Conservation (phyloP, 106 monocot genomes). For the Dendrobium catenatum region DNA sequence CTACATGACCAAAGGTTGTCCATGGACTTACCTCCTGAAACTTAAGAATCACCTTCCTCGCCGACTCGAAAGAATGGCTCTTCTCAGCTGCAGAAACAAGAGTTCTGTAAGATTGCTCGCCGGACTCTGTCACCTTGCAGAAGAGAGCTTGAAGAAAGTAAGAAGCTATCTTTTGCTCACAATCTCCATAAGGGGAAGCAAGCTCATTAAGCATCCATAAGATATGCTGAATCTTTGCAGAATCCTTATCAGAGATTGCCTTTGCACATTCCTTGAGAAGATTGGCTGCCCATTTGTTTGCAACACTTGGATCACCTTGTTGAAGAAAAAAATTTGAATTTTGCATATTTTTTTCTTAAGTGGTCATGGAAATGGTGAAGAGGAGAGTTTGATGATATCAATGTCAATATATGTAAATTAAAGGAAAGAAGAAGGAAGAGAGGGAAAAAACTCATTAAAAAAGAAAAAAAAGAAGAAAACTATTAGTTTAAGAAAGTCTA, state of each 20-base stretch:
- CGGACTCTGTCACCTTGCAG: slow-evolving; percentile 33
- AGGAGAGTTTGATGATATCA: not conserved
- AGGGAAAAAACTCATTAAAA: not conserved
- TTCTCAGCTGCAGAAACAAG: slow-evolving; percentile 24
- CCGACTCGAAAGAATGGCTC: slow-evolving; percentile 32
- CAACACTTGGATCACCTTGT: not conserved
- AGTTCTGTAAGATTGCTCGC: slow-evolving; percentile 23
- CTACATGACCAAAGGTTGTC: slow-evolving; percentile 56
- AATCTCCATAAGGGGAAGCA: slow-evolving; percentile 39
- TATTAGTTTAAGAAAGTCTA: not conserved
- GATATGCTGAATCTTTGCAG: slow-evolving; percentile 25
- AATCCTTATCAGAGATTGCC: slow-evolving; percentile 42
- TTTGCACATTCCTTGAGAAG: slow-evolving; percentile 34
- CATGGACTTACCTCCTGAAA: slow-evolving; percentile 55
- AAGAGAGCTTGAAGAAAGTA: slow-evolving; percentile 45
- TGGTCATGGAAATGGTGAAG: not conserved
- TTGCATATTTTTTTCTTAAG: slow-evolving; percentile 6
- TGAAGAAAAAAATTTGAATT: slow-evolving; percentile 2
- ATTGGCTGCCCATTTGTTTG: slow-evolving; percentile 28
- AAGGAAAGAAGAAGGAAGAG: not conserved
- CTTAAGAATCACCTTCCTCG: slow-evolving; percentile 40
- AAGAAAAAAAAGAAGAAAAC: not conserved
- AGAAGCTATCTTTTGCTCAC: slow-evolving; percentile 34
- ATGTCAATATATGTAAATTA: not conserved
- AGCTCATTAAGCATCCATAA: slow-evolving; percentile 50